phyloP scores from a whole-genome alignment of 768 basidiomycete species.

The Mycena galericulata region DNA sequence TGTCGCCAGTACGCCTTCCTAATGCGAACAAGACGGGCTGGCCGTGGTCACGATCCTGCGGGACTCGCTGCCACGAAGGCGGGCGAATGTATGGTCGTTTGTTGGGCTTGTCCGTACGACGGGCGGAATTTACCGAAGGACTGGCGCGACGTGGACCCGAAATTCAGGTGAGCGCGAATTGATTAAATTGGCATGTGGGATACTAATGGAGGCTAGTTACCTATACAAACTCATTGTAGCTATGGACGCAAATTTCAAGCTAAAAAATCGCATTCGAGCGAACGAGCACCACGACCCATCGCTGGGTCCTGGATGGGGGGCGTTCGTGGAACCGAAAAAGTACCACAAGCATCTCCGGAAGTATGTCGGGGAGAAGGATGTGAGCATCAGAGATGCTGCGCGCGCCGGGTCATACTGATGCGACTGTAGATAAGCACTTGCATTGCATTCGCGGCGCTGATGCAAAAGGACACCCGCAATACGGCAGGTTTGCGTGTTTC shows the following conservation, averaged over 20 bases:
- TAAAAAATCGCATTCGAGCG: constrained; percentile 32
- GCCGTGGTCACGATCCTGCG: constrained; percentile 11
- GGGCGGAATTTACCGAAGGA: constrained; percentile 31
- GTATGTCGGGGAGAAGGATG: constrained; percentile 18
- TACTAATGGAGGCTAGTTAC: constrained; percentile 23
- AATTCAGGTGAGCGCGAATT: background rate
- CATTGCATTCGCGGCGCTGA: constrained; percentile 30
- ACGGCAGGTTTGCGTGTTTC: constrained; percentile 16
- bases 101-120: constrained; percentile 38
- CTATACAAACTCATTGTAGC: constrained; percentile 36
- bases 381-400: too few species aligned
- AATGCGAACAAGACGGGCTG: background rate
- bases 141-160: constrained; percentile 23
- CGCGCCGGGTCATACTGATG: background rate
- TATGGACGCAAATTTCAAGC: constrained; percentile 42
- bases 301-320: constrained; percentile 24
- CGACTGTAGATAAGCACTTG: constrained; percentile 26
- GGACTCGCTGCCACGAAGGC: constrained; percentile 8
- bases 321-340: background rate
- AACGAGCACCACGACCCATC: constrained; percentile 16
- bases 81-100: constrained; percentile 31
- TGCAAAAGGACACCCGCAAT: constrained; percentile 32
- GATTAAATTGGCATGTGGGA: background rate
- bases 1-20: constrained; percentile 1
- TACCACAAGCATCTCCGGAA: constrained; percentile 13